phyloP scores from a whole-genome alignment of 192 early-diverging fungal genomes.

The Lobosporangium transversale region DNA sequence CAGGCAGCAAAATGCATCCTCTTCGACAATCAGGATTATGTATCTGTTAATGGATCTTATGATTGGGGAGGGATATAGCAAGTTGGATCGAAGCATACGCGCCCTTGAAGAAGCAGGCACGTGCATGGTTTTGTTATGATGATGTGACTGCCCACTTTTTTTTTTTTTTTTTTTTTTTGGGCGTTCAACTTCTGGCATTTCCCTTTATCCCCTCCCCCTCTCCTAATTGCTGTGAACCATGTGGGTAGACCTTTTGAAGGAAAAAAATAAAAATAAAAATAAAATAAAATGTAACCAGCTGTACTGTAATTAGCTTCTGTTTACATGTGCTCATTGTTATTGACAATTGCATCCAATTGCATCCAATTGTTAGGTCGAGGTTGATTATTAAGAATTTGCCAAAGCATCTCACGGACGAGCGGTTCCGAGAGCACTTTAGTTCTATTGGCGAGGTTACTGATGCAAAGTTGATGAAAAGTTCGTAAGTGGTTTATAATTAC shows the following conservation, averaged over 20 bases:
- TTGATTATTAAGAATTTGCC: conserved; percentile 98
- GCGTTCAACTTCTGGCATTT: no score
- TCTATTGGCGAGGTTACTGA: conserved; percentile 91
- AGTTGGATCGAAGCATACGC: no score
- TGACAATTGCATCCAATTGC: no score
- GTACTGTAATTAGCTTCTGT: no score
- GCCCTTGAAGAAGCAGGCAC: background rate
- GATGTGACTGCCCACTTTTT: background rate
- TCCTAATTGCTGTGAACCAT: background rate
- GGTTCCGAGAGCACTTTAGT: conserved; percentile 89
- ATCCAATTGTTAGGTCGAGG: no score
- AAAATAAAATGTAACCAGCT: no score
- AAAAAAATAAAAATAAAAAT: no score
- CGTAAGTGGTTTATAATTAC: conserved; percentile 65
- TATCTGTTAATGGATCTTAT: no score
- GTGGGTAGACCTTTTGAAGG: background rate
- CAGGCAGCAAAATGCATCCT: no score
- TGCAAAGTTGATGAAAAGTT: conserved; percentile 85
- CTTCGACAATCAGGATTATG: no score
- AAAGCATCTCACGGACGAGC: conserved; percentile 83
- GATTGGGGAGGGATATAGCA: no score
- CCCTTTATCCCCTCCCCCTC: background rate
- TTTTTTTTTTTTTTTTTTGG: background rate
- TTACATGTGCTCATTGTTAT: no score
- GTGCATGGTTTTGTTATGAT: background rate